These are phyloP conservation scores for Gymnopilus junonius DNA, from an alignment of 768 basidiomycete species.

Conservation along the genomic window DNA sequence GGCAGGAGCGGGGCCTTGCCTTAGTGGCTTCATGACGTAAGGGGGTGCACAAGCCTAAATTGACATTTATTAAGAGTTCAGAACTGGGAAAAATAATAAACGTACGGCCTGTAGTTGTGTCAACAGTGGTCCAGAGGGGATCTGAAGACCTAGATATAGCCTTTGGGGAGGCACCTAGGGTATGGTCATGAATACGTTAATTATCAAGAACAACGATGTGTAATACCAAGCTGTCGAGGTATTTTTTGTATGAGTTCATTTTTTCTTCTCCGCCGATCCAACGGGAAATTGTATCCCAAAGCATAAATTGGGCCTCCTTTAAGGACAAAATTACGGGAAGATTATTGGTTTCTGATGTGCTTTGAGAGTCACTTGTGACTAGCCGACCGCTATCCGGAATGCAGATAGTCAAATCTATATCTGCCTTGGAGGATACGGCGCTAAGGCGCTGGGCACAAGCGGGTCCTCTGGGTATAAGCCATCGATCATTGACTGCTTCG, in stretches of 20 bases:
- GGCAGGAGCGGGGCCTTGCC: slow-evolving; percentile 45
- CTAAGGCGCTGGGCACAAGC: slow-evolving; percentile 49
- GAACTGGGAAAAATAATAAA: slow-evolving; percentile 1
- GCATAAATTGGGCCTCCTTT: slow-evolving; percentile 45
- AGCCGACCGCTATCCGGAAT: slow-evolving; percentile 24
- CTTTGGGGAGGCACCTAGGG: slow-evolving; percentile 46
- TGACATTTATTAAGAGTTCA: slow-evolving; percentile 13
- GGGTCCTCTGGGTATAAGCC: slow-evolving; percentile 67
- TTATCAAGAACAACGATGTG: neutral
- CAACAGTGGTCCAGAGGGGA: slow-evolving; percentile 59
- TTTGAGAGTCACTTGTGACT: slow-evolving; percentile 19
- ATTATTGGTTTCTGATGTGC: neutral
- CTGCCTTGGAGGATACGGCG: slow-evolving; percentile 22
- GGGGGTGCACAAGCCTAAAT: slow-evolving; percentile 48
- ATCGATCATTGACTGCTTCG: slow-evolving; percentile 65
- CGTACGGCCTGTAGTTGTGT: slow-evolving; percentile 64
- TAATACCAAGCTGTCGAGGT: slow-evolving; percentile 51
- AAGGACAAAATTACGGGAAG: slow-evolving; percentile 50
- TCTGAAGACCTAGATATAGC: slow-evolving; percentile 58
- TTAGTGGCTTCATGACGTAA: slow-evolving; percentile 61
- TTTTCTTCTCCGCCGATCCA: slow-evolving; percentile 67
- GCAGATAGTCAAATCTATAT: slow-evolving; percentile 22
- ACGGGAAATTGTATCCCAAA: slow-evolving; percentile 62
- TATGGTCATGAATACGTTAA: neutral
- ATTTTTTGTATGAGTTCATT: slow-evolving; percentile 50